Base-by-base conservation (phyloP, 1,284 basidiomycete genomes). In the Sanghuangporus baumii region DNA sequence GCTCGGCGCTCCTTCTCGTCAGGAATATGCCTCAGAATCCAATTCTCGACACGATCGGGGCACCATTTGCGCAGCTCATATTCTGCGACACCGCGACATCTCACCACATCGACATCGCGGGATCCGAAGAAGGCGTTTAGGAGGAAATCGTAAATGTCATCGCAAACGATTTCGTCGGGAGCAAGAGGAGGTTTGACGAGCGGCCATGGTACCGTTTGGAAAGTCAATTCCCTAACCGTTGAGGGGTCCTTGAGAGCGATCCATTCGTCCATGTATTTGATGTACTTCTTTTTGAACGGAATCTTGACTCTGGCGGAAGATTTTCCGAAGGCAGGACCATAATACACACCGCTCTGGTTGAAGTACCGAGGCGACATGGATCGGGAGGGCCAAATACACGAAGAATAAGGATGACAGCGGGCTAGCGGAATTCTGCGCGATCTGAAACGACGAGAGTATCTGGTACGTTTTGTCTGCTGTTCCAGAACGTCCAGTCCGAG, bases 1-100 rank as follows among this genome's bases (percentile, higher is more conserved):
- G 16, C 12, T 8, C 37, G 12, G 11, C 52, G 52, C 3, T 54
- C 52, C 7, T 34, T 2, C n/a, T 37, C 31, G 6, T 54, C 16
- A 9, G 16, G 2, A 6, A 54, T n/a, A 11, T 36, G 31, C 8
- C 23, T 7, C 16, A 54, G 11, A 3, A 54, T 18, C 52, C 26
- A 37, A 12, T 54, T 18, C 52, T 37, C 34, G 74, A 91, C 90
- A 51, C 87, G 76, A 71, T 91, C 89, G 2, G 89, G 89, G 70
- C 90, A 89, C 88, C 89, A 91, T 57, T 86, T 76, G 36, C 87
- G 79, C 70, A 88, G 78, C 3, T 85, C 87, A 38, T 72, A 76
- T 55, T 82, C 79, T 63, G 89, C 79, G 57, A 87, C 31, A 36
- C 26, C 26, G 26, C 26, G 26, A 31, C 26, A 31, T 3, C 26